A percentile compares a stretch with the other conserved stretches of the same genome.
phyloP scores from a whole-genome alignment of 2,329 filamentous ascomycete genomes.

The Aspergillus eucalypticola region DNA sequence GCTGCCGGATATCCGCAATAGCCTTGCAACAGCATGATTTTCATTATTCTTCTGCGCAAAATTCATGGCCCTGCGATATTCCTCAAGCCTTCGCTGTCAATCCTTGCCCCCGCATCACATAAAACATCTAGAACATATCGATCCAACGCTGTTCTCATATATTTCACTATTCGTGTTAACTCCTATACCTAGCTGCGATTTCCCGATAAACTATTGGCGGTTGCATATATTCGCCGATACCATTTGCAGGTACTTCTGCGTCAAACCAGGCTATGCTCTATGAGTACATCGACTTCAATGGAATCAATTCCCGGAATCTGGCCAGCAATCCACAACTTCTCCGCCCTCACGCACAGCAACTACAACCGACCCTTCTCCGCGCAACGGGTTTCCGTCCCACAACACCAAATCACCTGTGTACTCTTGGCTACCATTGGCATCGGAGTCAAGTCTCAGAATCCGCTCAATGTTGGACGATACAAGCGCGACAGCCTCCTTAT shows the following conservation, averaged over 20 bases:
- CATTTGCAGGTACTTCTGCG: too few relatives aligned
- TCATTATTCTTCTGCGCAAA: background rate
- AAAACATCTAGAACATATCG: background rate
- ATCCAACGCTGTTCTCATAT: background rate
- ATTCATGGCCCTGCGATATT: background rate
- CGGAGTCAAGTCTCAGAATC: background rate
- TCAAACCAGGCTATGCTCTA: too few relatives aligned
- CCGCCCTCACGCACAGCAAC: conserved; percentile 3
- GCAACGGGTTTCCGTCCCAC: conserved; percentile 16
- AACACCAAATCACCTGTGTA: conserved; percentile 10
- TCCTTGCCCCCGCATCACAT: background rate
- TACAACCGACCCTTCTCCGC: conserved; percentile 10
- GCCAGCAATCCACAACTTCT: conserved; percentile 4
- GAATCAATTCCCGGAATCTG: background rate
- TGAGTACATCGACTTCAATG: too few relatives aligned
- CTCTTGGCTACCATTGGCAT: rapidly evolving
- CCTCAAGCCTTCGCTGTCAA: background rate
- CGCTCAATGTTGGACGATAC: conserved; percentile 10
- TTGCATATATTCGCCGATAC: too few relatives aligned
- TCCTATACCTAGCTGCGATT: too few relatives aligned
- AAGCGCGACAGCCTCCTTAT: conserved; percentile 7
- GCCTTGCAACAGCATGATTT: background rate
- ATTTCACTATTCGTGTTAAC: too few relatives aligned
- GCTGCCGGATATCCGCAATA: background rate
- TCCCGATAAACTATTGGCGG: too few relatives aligned